A percentile compares a stretch with the other conserved stretches of the same genome.
Evolutionary conservation across 164 flowering plant species (phyloP).

Genomic region (Chloranthus sessilifolius): DNA sequence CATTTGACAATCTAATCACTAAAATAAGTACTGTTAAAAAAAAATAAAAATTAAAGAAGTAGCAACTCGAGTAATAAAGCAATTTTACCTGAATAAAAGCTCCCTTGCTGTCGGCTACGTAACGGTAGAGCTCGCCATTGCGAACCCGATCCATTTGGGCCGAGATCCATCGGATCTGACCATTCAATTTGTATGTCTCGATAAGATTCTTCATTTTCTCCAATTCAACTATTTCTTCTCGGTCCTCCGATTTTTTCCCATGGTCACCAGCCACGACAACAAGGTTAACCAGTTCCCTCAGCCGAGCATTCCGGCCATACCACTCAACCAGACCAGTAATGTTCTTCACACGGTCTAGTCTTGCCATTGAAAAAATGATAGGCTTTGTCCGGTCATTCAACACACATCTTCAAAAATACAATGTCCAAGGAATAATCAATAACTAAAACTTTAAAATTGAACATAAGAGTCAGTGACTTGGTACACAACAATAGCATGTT

Average conservation of each 20-base stretch:
- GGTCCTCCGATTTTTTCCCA: slow-evolving; percentile 86
- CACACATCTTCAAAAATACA: slow-evolving; percentile 48
- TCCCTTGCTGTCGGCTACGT: slow-evolving; percentile 81
- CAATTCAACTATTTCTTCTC: slow-evolving; percentile 84
- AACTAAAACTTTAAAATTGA: too few relatives aligned
- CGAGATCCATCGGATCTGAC: slow-evolving; percentile 96
- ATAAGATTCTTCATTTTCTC: slow-evolving; percentile 79
- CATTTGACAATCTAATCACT: too few relatives aligned
- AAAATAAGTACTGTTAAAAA: background rate
- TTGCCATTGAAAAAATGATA: slow-evolving; percentile 94
- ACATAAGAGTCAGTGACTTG: too few relatives aligned
- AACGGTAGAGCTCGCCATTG: slow-evolving; percentile 93
- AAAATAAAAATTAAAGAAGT: too few relatives aligned
- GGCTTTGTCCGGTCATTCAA: slow-evolving; percentile 82
- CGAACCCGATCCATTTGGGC: slow-evolving; percentile 96
- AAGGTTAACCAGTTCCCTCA: slow-evolving; percentile 80
- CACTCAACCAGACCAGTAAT: slow-evolving; percentile 88
- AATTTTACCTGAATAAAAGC: slow-evolving; percentile 56
- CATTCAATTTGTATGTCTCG: slow-evolving; percentile 74
- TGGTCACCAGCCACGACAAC: slow-evolving; percentile 95
- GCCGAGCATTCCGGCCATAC: slow-evolving; percentile 72
- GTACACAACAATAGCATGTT: too few relatives aligned
- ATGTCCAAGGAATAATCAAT: too few relatives aligned
- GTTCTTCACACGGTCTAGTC: slow-evolving; percentile 95
- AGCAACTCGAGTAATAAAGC: too few relatives aligned